phyloP scores from a whole-genome alignment of 2,329 filamentous ascomycete genomes.

The Thielaviopsis punctulata region DNA sequence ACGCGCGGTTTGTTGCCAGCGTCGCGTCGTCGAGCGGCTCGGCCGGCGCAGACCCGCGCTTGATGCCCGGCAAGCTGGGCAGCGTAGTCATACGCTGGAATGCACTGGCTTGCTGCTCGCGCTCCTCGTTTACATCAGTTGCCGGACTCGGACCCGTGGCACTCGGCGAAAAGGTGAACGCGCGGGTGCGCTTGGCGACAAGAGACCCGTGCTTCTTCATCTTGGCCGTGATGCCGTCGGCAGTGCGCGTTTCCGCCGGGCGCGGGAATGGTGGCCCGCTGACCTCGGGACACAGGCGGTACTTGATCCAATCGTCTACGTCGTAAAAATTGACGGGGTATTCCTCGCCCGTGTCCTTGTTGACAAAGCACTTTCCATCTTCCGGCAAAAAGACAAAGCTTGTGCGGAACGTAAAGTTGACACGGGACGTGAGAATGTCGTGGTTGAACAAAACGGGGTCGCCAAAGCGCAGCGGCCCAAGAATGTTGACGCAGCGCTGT shows the following conservation, averaged over 20 bases:
- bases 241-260: not conserved
- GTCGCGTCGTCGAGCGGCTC: not conserved
- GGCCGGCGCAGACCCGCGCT: not conserved
- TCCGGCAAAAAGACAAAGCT: constrained; percentile 74
- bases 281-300: constrained; percentile 30
- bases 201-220: constrained; percentile 3
- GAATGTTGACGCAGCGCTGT: constrained; percentile 75
- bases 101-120: not conserved
- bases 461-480: constrained; percentile 79
- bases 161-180: constrained; percentile 3
- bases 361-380: constrained; percentile 72
- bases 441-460: constrained; percentile 82
- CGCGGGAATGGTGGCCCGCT: constrained; percentile 3
- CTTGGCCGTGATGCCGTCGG: constrained; percentile 2
- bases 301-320: constrained; percentile 59
- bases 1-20: constrained; percentile 24
- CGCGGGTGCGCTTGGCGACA: constrained; percentile 5
- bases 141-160: not conserved
- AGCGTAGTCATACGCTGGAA: not conserved
- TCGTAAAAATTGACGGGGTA: constrained; percentile 78
- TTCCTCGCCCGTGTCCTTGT: constrained; percentile 62
- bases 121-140: not conserved
- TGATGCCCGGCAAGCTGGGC: not conserved
- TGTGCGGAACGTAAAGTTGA: constrained; percentile 82
- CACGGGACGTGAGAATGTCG: constrained; percentile 75